Base-by-base conservation (phyloP, 345 rosid species). In the Clarkia xantiana region DNA sequence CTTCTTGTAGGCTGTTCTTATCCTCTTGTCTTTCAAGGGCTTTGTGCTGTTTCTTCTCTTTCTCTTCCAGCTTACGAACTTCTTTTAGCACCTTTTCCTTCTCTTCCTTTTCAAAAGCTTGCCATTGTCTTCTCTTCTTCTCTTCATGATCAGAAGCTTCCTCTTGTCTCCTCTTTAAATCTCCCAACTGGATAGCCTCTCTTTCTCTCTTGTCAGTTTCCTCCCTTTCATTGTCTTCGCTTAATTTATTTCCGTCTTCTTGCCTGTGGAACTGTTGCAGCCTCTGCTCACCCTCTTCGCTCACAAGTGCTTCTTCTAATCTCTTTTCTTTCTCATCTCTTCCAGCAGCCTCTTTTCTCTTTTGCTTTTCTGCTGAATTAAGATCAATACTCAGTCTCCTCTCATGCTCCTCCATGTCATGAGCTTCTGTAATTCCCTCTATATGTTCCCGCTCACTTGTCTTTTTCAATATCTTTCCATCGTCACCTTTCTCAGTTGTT, bases 1-100 rank as follows among this genome's bases (percentile, higher is more conserved):
- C 62, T 63, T 67, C 73, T 69, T 53, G 69, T 42, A 62, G 66
- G 54, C 49, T 72, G 54, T 51, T 74, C 67, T 70, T 74, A 42
- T 62, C 68, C 58, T 75, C 47, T 29, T 44, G 51, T 38, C 14
- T 44, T 38, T 51, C 51, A 14, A 1, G 19, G 15, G 63, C 18
- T 40, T 36, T 42, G 18, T 45, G 15, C 53, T 14, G 38, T 22
- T 18, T 57, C 54, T 25, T 57, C 3, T 48, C 54, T 19, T 23
- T 41, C 43, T 57, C 47, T 57, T 14, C 53, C 40, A 19, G 41
- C 47, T 48, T 47, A 22, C 23, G 48, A 12, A 36, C 39, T 18
- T 57, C 61, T 18, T 48, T 49, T 42, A 40, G 52, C 18, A 44
- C 42, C 44, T 42, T 48, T 38, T 47, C 46, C n/a, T 14, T 52